These are phyloP conservation scores for Cladosporium austrohemisphaericum DNA, from an alignment of 2,329 filamentous ascomycete genomes.

Conservation along the genomic window DNA sequence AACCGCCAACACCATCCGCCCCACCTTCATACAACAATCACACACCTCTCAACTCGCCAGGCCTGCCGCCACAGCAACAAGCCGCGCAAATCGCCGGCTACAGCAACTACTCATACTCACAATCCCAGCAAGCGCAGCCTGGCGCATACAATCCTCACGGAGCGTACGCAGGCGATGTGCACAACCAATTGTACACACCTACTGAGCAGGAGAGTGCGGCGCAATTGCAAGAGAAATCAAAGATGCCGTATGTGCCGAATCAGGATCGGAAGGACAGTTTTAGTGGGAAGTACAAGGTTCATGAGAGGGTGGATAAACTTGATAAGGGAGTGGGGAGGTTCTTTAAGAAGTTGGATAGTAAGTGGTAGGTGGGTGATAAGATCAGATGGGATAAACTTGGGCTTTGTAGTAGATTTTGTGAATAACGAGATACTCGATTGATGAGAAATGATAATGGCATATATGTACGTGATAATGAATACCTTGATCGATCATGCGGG, in stretches of 20 bases:
- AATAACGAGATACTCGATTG: no score
- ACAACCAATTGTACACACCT: slow-evolving; percentile 67
- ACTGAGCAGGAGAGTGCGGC: slow-evolving; percentile 44
- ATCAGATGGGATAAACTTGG: no score
- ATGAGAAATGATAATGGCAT: no score
- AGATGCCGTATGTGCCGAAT: neutral
- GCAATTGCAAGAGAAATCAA: neutral
- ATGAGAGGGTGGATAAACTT: slow-evolving; percentile 61
- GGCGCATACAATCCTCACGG: slow-evolving; percentile 26
- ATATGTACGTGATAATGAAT: no score
- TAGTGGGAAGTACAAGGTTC: slow-evolving; percentile 42
- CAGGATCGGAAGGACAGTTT: slow-evolving; percentile 8
- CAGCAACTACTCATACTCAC: slow-evolving; percentile 50
- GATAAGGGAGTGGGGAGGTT: slow-evolving; percentile 69
- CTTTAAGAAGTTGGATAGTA: slow-evolving; percentile 70
- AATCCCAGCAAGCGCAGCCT: slow-evolving; percentile 26
- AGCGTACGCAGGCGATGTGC: slow-evolving; percentile 51
- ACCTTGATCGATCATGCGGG: no score
- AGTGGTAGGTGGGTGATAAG: no score
- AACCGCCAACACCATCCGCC: slow-evolving; percentile 33
- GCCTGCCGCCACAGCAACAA: slow-evolving; percentile 35
- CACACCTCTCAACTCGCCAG: slow-evolving; percentile 38
- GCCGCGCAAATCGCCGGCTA: slow-evolving; percentile 43
- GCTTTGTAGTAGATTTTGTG: no score
- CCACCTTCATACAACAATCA: slow-evolving; percentile 33